Percentiles rank a stretch among this genome's conserved stretches.
These are phyloP conservation scores for Cryphonectria radicalis DNA, from an alignment of 2,329 filamentous ascomycete genomes.

Conservation along the genomic window DNA sequence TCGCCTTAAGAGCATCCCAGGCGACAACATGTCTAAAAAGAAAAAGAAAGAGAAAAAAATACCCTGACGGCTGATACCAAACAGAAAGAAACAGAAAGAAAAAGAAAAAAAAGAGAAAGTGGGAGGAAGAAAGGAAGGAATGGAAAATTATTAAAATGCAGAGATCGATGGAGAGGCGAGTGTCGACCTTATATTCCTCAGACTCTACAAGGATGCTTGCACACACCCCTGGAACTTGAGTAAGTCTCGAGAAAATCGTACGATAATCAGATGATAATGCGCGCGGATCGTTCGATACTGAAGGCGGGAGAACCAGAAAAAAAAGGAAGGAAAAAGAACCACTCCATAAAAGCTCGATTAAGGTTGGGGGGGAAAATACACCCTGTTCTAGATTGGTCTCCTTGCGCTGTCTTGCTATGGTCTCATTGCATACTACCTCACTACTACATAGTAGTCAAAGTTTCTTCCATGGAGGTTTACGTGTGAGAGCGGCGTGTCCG, in stretches of 20 bases:
- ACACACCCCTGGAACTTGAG: not conserved
- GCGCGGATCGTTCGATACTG: not conserved
- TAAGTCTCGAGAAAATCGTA: constrained; percentile 11
- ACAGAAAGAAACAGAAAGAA: no score
- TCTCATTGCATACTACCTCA: not conserved
- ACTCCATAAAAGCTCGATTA: not conserved
- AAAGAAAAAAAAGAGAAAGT: not conserved
- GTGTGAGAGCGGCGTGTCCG: not conserved
- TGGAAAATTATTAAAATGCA: not conserved
- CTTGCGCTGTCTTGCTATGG: not conserved
- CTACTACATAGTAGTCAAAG: not conserved
- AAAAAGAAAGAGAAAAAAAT: not conserved
- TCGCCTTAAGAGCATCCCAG: not conserved
- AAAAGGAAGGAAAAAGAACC: not conserved
- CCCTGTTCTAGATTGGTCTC: not conserved
- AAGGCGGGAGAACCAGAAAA: not conserved
- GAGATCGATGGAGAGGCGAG: not conserved
- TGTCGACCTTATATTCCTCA: not conserved
- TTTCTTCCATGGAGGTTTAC: not conserved
- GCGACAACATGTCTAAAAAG: not conserved
- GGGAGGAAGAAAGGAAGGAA: not conserved
- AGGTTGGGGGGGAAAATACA: not conserved
- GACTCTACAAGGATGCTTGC: not conserved
- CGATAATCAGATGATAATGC: constrained; percentile 18
- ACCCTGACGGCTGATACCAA: no score